phyloP scores from a whole-genome alignment of 2,329 filamentous ascomycete species.

The Aspergillus felis region DNA sequence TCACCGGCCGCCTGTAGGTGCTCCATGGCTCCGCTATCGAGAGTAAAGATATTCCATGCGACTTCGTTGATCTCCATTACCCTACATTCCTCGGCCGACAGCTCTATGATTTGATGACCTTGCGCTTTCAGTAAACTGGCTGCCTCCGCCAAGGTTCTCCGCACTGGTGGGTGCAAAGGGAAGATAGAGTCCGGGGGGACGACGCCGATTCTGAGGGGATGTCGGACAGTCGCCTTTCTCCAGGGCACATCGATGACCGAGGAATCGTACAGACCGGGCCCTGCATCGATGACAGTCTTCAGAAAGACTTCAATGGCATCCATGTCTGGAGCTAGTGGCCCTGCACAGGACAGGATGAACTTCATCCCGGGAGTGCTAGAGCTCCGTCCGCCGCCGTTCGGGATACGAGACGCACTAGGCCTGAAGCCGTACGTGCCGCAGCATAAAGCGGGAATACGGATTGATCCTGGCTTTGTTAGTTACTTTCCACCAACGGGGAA shows the following conservation, averaged over 20 bases:
- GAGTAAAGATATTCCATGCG: slow-evolving; percentile 19
- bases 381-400: slow-evolving; percentile 15
- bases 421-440: slow-evolving; percentile 30
- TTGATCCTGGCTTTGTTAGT: slow-evolving; percentile 18
- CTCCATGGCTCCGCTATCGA: slow-evolving; percentile 13
- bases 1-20: slow-evolving; percentile 22
- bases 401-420: slow-evolving; percentile 24
- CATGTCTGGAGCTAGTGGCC: slow-evolving; percentile 16
- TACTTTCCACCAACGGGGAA: neutral
- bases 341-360: slow-evolving; percentile 18
- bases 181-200: slow-evolving; percentile 44
- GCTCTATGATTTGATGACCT: slow-evolving; percentile 43
- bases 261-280: slow-evolving; percentile 17
- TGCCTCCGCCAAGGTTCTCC: slow-evolving; percentile 40
- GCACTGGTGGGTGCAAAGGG: slow-evolving; percentile 49
- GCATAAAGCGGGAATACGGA: slow-evolving; percentile 29
- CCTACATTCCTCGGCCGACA: slow-evolving; percentile 17
- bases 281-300: slow-evolving; percentile 7
- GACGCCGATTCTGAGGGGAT: slow-evolving; percentile 45
- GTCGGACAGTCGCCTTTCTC: slow-evolving; percentile 12
- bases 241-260: slow-evolving; percentile 17
- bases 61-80: slow-evolving; percentile 17
- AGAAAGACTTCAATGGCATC: slow-evolving; percentile 17
- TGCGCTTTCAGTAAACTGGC: slow-evolving; percentile 34
- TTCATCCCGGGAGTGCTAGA: slow-evolving; percentile 18